A percentile compares a stretch with the other conserved stretches of the same genome.
phyloP scores from a whole-genome alignment of 805 yeast species.

The Cyberlindnera americana region DNA sequence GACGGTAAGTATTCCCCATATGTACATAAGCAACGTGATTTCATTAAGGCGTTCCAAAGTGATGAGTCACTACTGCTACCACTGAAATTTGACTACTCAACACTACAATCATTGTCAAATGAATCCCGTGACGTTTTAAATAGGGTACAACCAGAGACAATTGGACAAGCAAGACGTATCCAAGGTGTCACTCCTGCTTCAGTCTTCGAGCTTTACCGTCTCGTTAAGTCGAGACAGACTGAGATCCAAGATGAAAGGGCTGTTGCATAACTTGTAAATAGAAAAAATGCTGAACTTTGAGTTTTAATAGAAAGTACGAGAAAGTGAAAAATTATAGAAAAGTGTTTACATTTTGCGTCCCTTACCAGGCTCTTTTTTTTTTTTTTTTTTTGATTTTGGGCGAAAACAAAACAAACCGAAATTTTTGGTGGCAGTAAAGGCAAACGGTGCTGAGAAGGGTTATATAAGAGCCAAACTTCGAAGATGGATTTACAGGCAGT shows the following conservation, averaged over 20 bases:
- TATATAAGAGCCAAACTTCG: too few relatives aligned
- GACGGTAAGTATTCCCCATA: constrained; percentile 85
- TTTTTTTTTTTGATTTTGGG: neutral
- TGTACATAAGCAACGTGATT: constrained; percentile 65
- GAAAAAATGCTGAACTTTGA: neutral
- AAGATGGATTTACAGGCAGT: constrained; percentile 46
- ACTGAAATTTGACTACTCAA: constrained; percentile 53
- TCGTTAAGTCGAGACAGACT: constrained; percentile 34
- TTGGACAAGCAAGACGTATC: constrained; percentile 92
- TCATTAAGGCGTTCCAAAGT: constrained; percentile 71
- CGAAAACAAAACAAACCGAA: constrained; percentile 4
- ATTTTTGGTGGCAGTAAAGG: too few relatives aligned
- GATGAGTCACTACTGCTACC: constrained; percentile 83
- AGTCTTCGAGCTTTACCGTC: constrained; percentile 67
- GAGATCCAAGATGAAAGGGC: constrained; percentile 23
- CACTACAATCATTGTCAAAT: constrained; percentile 60
- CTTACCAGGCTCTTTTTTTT: constrained; percentile 9
- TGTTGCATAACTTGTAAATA: constrained; percentile 2
- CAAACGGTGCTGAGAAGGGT: too few relatives aligned
- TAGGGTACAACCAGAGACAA: constrained; percentile 76
- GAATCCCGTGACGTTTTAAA: constrained; percentile 73
- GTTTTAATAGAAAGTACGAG: neutral
- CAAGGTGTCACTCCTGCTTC: constrained; percentile 97
- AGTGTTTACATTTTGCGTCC: constrained; percentile 14
- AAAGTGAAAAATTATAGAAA: neutral